These are phyloP conservation scores for Cystofilobasidium ferigula DNA, from an alignment of 768 basidiomycete genomes.

Conservation along the genomic window DNA sequence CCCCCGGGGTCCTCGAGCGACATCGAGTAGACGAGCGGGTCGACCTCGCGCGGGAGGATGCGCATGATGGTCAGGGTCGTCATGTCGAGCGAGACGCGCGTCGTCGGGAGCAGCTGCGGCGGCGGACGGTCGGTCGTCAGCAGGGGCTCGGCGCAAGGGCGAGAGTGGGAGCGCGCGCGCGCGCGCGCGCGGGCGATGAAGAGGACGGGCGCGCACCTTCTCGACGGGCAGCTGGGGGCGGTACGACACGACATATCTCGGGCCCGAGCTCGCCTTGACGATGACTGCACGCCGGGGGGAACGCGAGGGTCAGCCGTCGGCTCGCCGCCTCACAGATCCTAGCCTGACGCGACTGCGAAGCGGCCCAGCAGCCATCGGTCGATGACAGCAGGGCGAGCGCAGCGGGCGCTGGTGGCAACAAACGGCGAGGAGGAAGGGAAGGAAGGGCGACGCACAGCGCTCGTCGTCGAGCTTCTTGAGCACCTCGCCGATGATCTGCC, in stretches of 20 bases:
- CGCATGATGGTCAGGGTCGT: constrained; percentile 98
- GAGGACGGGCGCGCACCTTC: constrained; percentile 36
- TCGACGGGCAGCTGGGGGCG: constrained; percentile 80
- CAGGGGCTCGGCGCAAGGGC: constrained; percentile 2
- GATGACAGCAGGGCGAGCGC: too few species aligned
- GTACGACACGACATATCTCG: constrained; percentile 95
- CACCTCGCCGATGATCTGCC: constrained; percentile 97
- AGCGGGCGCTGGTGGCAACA: background rate
- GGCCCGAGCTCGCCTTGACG: constrained; percentile 95
- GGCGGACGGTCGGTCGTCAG: too few species aligned
- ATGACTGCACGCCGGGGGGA: constrained; percentile 52
- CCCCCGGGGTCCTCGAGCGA: constrained; percentile 93
- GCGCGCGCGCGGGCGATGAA: background rate
- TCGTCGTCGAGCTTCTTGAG: constrained; percentile 98
- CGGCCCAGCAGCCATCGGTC: too few species aligned
- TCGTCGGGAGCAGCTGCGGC: constrained; percentile 89
- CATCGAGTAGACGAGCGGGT: constrained; percentile 99
- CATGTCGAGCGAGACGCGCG: constrained; percentile 97
- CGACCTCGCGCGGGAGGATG: constrained; percentile 91
- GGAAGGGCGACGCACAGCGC: constrained; percentile 55
- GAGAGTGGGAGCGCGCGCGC: background rate
- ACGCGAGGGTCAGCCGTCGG: background rate
- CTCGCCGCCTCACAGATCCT: background rate
- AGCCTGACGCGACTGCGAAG: too few species aligned
- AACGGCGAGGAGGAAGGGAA: background rate